Evolutionary conservation across 225 moss, liverwort and hornwort species (phyloP), one percentile per base, ranked within the genome.

Genomic region (Thuidium tamariscinum): DNA sequence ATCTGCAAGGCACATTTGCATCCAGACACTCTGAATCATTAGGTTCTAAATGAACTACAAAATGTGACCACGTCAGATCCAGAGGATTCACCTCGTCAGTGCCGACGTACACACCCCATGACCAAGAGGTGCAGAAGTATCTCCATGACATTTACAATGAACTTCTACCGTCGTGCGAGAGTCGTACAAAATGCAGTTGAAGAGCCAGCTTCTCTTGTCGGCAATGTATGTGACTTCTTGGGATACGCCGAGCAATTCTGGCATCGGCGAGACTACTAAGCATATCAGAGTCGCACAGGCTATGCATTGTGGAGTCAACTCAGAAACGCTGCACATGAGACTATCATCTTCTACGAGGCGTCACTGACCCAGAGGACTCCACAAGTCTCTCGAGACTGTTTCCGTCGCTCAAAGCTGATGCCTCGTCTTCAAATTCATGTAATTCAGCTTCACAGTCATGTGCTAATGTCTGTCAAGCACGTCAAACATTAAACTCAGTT

Each of bases 401-500:
- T 42, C 42, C 74, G 82, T 68, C 64, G 70, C 84, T 86, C 86
- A 79, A 79, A 59, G 83, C 63, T 56, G 90, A 86, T 57, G 41
- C 70, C 74, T 62, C 72, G 74, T 74, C 85, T 72, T 83, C 90
- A 81, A 65, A 71, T 87, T 87, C 89, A 84, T 75, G 80, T 54
- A 87, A 84, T 63, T 94, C 89, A 70, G 69, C 87, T 56, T 82
- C 89, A 90, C 93, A 94, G 82, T 95, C 95, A 83, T 95, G 95
- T 76, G 95, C 94, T 90, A 95, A 88, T 85, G 93, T 95, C 95
- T 95, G 94, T 76, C 88, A 90, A 83, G 84, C 82, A 93, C 82
- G 79, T 82, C 80, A 90, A 85, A 87, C 65, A 54, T 83, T 64
- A 77, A 82, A 76, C 66, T 89, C 85, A 83, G 77, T 34, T 90